Evolutionary conservation across 202 grass and related monocot species (phyloP).

Genomic region (Eragrostis tef): DNA sequence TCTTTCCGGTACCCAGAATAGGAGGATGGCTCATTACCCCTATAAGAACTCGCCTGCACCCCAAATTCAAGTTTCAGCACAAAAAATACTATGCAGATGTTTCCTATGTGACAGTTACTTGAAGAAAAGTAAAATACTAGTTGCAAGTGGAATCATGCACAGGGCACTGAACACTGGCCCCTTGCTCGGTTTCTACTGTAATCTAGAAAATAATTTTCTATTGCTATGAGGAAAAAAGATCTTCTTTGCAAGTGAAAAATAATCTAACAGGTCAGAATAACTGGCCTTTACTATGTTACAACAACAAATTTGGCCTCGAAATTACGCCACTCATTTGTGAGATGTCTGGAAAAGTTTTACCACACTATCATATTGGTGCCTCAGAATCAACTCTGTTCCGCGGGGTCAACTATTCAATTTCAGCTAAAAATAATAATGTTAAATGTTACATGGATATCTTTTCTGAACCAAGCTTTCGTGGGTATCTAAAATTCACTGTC

Average conservation of each 20-base stretch:
- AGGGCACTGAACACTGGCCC: background rate
- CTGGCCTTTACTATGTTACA: background rate
- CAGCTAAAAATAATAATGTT: no score
- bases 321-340: background rate
- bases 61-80: constrained; percentile 30
- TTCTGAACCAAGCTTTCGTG: background rate
- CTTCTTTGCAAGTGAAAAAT: background rate
- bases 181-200: background rate
- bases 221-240: background rate
- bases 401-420: no score
- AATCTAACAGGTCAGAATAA: background rate
- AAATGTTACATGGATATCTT: no score
- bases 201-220: background rate
- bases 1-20: constrained; percentile 44
- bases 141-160: background rate
- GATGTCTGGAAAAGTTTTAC: background rate
- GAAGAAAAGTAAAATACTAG: background rate
- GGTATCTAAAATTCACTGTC: background rate
- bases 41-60: constrained; percentile 40
- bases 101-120: background rate
- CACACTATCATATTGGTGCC: background rate
- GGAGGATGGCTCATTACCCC: background rate
- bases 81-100: background rate
- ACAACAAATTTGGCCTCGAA: background rate
- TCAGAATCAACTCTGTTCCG: no score